These are phyloP conservation scores for Zymoseptoria brevis DNA, from an alignment of 2,329 filamentous ascomycete genomes.

Conservation along the genomic window DNA sequence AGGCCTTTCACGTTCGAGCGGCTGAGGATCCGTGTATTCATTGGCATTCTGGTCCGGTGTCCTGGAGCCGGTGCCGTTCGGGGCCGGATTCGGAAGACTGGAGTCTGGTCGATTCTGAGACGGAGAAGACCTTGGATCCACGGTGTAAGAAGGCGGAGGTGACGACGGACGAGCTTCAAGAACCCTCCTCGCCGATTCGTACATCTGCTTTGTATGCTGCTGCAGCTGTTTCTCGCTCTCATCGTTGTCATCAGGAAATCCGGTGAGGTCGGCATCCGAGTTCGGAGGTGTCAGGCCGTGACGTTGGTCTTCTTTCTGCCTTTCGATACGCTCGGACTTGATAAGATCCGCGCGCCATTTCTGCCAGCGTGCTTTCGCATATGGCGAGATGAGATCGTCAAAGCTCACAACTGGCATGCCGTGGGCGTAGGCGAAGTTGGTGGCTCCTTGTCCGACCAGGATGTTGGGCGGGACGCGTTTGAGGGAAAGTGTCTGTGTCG, in stretches of 20 bases:
- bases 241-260: slow-evolving; percentile 3
- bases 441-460: slow-evolving; percentile 77
- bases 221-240: slow-evolving; percentile 4
- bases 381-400: slow-evolving; percentile 70
- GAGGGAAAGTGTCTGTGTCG: slow-evolving; percentile 68
- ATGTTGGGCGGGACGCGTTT: slow-evolving; percentile 88
- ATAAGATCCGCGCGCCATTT: slow-evolving; percentile 68
- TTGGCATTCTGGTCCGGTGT: slow-evolving; percentile 13
- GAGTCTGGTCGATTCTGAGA: slow-evolving; percentile 14
- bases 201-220: background rate
- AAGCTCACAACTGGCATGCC: slow-evolving; percentile 66
- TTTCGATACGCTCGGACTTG: slow-evolving; percentile 47
- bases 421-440: slow-evolving; percentile 73
- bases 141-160: slow-evolving; percentile 24
- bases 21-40: slow-evolving; percentile 20
- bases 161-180: slow-evolving; percentile 31
- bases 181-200: slow-evolving; percentile 9
- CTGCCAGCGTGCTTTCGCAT: slow-evolving; percentile 67
- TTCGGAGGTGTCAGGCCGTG: slow-evolving; percentile 15
- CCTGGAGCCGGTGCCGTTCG: slow-evolving; percentile 6
- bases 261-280: slow-evolving; percentile 16
- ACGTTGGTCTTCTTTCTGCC: slow-evolving; percentile 20
- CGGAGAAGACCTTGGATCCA: slow-evolving; percentile 8
- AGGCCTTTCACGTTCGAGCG: background rate
- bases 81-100: background rate